Base-by-base conservation (phyloP, 2,329 filamentous ascomycete genomes). In the Meredithiella fracta region DNA sequence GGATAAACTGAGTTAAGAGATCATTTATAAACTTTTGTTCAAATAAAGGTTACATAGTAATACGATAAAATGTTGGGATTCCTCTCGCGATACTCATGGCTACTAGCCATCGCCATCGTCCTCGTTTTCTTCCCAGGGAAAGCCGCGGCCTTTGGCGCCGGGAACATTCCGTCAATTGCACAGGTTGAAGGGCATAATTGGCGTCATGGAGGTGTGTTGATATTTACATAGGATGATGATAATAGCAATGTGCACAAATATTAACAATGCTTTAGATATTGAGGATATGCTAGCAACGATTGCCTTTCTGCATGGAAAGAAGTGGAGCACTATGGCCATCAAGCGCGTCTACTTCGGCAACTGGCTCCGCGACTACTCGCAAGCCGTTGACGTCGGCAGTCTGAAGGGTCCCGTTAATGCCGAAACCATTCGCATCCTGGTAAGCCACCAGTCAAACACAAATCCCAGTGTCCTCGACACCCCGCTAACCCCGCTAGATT, bases 311-410 rank as follows among this genome's bases (percentile, higher is more conserved):
- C 77, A 83, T 60, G 86, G 86, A 58, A 86, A 89, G 66, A 91
- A 91, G 71, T 92, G 86, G 86, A 86, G 84, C 1, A 80, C 80
- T 14, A 82, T 86, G 73, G 79, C 86, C 69, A 76, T 91, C 54
- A 84, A 85, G 69, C 76, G 85, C 56, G 82, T 83, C 29, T 91
- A 89, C 69, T 91, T 91, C 71, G 86, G 86, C 58, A 92, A 92
- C 68, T 92, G 86, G 86, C 72, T 91, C 42, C 78, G 86, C 59
- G 86, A 91, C 70, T 92, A 92, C 67, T 89, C 84, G 11, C 86
- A 91, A 64, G 86, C 86, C 37, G 76, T 91, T 67, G 86, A 91
- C 64, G 82, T 90, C 11, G 85, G 85, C 51, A 87, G 83, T 59
- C 68, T 92, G 60, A 90, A 89, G 69, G 82, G 81, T 59, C 60